phyloP scores from a whole-genome alignment of 2,329 filamentous ascomycete species.

The Colletotrichum cereale region DNA sequence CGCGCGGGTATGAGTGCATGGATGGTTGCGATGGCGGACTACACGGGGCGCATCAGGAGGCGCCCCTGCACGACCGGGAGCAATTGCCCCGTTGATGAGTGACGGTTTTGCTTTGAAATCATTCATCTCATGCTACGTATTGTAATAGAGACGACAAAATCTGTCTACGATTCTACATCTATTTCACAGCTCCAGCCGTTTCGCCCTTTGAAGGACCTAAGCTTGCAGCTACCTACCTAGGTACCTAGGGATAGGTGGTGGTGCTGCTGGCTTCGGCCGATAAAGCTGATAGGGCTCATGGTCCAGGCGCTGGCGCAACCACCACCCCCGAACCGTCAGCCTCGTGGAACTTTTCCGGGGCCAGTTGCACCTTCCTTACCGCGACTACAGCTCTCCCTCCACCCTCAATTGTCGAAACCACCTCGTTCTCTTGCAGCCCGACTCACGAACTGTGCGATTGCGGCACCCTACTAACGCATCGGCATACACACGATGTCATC shows the following conservation, averaged over 20 bases:
- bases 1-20: conserved; percentile 26
- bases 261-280: conserved; percentile 11
- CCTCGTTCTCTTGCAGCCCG: neutral
- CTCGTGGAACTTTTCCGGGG: conserved; percentile 41
- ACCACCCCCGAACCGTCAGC: conserved; percentile 32
- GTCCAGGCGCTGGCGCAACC: conserved; percentile 31
- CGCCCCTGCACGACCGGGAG: conserved; percentile 27
- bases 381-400: conserved; percentile 23
- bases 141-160: conserved; percentile 35
- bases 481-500: conserved; percentile 47
- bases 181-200: neutral
- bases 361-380: conserved; percentile 34
- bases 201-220: neutral
- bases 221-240: neutral
- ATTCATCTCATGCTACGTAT: conserved; percentile 37
- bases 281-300: conserved; percentile 36
- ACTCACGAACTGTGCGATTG: neutral
- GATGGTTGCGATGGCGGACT: conserved; percentile 37
- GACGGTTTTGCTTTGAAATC: conserved; percentile 34
- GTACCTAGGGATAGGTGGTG: neutral
- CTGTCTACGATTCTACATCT: conserved; percentile 16
- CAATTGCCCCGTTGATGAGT: conserved; percentile 32
- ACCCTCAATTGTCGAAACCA: conserved; percentile 3
- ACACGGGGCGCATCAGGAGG: conserved; percentile 33
- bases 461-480: neutral